These are phyloP conservation scores for Epichloe uncinata DNA, from an alignment of 2,329 filamentous ascomycete genomes.

Conservation along the genomic window DNA sequence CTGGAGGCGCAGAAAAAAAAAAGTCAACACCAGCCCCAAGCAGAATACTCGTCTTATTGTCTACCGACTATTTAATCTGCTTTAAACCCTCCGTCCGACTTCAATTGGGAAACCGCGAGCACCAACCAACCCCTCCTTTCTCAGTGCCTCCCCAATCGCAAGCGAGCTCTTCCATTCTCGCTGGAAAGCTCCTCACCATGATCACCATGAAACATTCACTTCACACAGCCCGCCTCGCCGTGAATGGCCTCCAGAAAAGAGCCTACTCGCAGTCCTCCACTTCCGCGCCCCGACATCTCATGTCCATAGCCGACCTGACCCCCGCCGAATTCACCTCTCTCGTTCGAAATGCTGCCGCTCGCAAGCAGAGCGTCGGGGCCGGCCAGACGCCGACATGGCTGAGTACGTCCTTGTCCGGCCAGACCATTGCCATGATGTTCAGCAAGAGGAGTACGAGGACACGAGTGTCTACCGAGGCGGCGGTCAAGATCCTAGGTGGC, in stretches of 20 bases:
- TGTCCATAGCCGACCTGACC: constrained; percentile 80
- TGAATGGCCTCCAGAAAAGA: constrained; percentile 26
- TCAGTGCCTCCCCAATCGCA: neutral
- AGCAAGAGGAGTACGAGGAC: constrained; percentile 92
- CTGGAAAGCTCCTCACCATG: constrained; percentile 13
- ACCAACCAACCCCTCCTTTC: no score
- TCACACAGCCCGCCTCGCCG: constrained; percentile 20
- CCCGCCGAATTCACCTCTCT: constrained; percentile 67
- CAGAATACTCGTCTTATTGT: no score
- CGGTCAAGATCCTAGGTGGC: constrained; percentile 76
- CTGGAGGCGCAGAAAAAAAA: no score
- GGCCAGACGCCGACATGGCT: constrained; percentile 41
- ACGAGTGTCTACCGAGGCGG: constrained; percentile 83
- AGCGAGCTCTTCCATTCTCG: neutral
- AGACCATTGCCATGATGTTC: constrained; percentile 91
- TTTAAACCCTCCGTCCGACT: no score
- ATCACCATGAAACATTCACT: constrained; percentile 22
- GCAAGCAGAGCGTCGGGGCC: constrained; percentile 68
- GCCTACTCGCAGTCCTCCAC: constrained; percentile 27
- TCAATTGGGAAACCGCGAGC: no score
- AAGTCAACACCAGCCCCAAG: no score
- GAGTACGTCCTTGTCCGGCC: constrained; percentile 50
- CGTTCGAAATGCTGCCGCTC: constrained; percentile 64
- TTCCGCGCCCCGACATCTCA: constrained; percentile 60
- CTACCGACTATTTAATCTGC: no score